phyloP scores from a whole-genome alignment of 139 green algal genomes.

The Nannochloris sp. region DNA sequence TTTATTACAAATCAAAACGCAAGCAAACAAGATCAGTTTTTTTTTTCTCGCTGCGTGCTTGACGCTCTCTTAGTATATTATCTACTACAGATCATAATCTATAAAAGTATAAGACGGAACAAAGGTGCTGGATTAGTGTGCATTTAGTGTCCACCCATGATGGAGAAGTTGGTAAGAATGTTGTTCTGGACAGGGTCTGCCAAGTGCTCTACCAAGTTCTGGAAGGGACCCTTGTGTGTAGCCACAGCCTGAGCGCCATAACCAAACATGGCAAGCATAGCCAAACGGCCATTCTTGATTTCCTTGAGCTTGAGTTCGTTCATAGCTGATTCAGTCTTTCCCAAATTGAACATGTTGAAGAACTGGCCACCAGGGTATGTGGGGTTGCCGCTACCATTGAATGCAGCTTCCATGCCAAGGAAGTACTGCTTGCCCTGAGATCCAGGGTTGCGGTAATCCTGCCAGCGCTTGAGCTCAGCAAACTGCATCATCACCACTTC shows the following conservation, averaged over 20 bases:
- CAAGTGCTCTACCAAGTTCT: conserved; percentile 89
- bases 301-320: conserved; percentile 82
- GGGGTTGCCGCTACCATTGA: conserved; percentile 81
- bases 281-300: conserved; percentile 91
- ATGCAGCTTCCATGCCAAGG: conserved; percentile 80
- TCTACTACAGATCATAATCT: no score
- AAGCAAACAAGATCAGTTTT: no score
- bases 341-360: conserved; percentile 95
- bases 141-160: no score
- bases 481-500: conserved; percentile 93
- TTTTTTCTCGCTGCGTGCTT: no score
- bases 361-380: conserved; percentile 89
- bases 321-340: conserved; percentile 64
- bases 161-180: conserved; percentile 85
- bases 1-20: no score
- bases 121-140: no score
- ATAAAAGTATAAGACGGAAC: no score
- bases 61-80: no score
- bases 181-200: conserved; percentile 80
- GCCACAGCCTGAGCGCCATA: conserved; percentile 69
- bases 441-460: conserved; percentile 84
- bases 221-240: conserved; percentile 76
- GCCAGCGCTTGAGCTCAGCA: conserved; percentile 82
- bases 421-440: conserved; percentile 93
- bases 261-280: conserved; percentile 77